Base-by-base conservation (phyloP, 768 basidiomycete species). In the Leccinum fibrillosum region DNA sequence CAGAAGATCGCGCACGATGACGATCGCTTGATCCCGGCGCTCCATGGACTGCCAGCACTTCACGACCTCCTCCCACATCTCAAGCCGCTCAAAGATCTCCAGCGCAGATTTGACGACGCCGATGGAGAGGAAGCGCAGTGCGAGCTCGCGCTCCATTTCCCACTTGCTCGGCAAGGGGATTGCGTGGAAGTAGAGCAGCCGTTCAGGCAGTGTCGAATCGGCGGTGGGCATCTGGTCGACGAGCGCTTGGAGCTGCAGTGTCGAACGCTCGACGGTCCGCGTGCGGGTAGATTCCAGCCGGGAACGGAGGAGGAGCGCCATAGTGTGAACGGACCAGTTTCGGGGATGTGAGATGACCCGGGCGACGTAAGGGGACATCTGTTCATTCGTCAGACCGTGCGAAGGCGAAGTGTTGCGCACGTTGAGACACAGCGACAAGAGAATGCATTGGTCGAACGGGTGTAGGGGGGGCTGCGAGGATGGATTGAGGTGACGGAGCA, bases 11-110 rank as follows among this genome's bases (percentile, higher is more conserved):
- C 82, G 82, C 39, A 98, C 92, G 69, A 99, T 84, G 2, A 77
- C 71, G 58, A 93, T 80, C 5, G 88, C 97, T 68, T 84, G 86
- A 54, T 92, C 91, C 10, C 82, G 82, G 62, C 83, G 77, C 62
- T 96, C 94, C 75, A 95, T 80, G 17, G 86, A 77, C 59, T 87
- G 86, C 79, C 89, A 92, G 73, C 96, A 98, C 61, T 82, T 80
- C 45, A 94, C 93, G 8, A 92, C 94, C 62, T 98, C 92, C 75
- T 97, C 97, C 95, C 95, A 99, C 94, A 98, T 94, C 75, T 98
- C 94, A 59, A 98, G 78, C 35, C 92, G 82, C 74, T 93, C 89
- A 68, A 94, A 98, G 55, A 98, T 95, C 71, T 90, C 95, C 51
- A 98, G 77, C 0, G 97, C 95, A 5, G 91, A 94, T 64, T 87